Conservation (phyloP, 31 red algal species). For the Asparagopsis taxiformis region DNA sequence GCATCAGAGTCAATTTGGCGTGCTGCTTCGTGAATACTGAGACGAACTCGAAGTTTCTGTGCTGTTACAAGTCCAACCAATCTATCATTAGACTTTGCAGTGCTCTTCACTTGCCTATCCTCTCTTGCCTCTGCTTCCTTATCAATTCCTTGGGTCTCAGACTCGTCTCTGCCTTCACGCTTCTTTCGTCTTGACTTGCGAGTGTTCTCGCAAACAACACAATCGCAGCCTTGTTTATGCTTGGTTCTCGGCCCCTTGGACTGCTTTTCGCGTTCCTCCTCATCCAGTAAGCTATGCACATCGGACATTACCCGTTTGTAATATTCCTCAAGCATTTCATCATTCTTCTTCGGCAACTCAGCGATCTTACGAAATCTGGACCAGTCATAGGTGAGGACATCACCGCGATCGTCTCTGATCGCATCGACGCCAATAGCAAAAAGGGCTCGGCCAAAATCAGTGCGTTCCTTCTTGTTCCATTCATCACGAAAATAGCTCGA, state of each 20-base stretch:
- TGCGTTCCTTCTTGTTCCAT: slow-evolving; percentile 67
- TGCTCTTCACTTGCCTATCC: slow-evolving; percentile 52
- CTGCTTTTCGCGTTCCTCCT: slow-evolving; percentile 64
- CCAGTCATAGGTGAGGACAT: slow-evolving; percentile 59
- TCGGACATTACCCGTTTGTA: slow-evolving; percentile 68
- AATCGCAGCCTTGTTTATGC: slow-evolving; percentile 59
- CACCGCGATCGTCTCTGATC: slow-evolving; percentile 41
- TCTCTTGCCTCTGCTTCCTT: slow-evolving; percentile 26
- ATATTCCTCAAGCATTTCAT: slow-evolving; percentile 37
- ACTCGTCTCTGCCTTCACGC: slow-evolving; percentile 16
- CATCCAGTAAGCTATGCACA: slow-evolving; percentile 39
- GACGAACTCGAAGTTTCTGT: slow-evolving; percentile 71
- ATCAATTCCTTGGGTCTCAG: neutral
- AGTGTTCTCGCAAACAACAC: slow-evolving; percentile 67
- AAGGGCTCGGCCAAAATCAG: slow-evolving; percentile 68
- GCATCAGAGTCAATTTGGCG: slow-evolving; percentile 34
- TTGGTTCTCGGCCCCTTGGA: slow-evolving; percentile 66
- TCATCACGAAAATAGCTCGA: slow-evolving; percentile 23
- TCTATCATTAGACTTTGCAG: slow-evolving; percentile 19
- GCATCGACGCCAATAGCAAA: slow-evolving; percentile 68
- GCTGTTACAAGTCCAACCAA: slow-evolving; percentile 69
- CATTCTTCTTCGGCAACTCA: slow-evolving; percentile 47
- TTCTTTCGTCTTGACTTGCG: slow-evolving; percentile 51
- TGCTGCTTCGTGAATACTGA: slow-evolving; percentile 63
- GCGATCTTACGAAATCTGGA: slow-evolving; percentile 58